A percentile compares a stretch with the other conserved stretches of the same genome.
phyloP scores from a whole-genome alignment of 2,329 filamentous ascomycete species.

The Chrysoporthe deuterocubensis region DNA sequence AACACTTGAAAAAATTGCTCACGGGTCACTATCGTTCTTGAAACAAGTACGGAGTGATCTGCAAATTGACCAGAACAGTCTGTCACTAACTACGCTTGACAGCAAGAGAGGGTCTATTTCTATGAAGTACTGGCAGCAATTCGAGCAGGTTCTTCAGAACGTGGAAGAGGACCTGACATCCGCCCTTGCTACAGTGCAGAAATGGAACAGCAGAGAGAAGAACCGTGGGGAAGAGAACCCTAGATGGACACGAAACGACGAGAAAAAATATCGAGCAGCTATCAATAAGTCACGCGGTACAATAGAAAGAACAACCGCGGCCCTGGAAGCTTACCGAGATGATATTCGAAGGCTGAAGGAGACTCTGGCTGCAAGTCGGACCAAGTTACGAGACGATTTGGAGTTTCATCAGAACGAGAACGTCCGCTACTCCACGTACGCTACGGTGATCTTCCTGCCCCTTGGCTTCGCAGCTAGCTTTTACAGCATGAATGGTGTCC shows the following conservation, averaged over 20 bases:
- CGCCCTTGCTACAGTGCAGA: background rate
- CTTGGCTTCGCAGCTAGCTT: conserved; percentile 38
- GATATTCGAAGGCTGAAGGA: conserved; percentile 12
- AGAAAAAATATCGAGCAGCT: conserved; percentile 35
- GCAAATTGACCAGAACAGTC: background rate
- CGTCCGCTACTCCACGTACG: conserved; percentile 40
- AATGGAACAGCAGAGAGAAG: conserved; percentile 36
- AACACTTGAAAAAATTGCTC: conserved; percentile 23
- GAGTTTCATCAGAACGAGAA: conserved; percentile 33
- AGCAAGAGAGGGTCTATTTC: background rate
- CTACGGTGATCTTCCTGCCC: conserved; percentile 41
- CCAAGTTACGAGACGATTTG: conserved; percentile 26
- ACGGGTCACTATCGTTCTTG: background rate
- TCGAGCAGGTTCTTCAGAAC: conserved; percentile 6
- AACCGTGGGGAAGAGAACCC: conserved; percentile 35
- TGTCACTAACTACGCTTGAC: background rate
- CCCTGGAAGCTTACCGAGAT: conserved; percentile 4
- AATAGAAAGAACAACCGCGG: conserved; percentile 7
- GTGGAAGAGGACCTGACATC: conserved; percentile 15
- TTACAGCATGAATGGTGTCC: conserved; percentile 38
- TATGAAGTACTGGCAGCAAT: background rate
- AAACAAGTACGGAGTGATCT: background rate
- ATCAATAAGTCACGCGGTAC: conserved; percentile 22
- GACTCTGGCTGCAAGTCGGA: background rate
- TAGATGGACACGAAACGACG: conserved; percentile 39